A percentile compares a stretch with the other conserved stretches of the same genome.
These are phyloP conservation scores for Penicillium sp. DNA, from an alignment of 2,329 filamentous ascomycete genomes.

Conservation along the genomic window DNA sequence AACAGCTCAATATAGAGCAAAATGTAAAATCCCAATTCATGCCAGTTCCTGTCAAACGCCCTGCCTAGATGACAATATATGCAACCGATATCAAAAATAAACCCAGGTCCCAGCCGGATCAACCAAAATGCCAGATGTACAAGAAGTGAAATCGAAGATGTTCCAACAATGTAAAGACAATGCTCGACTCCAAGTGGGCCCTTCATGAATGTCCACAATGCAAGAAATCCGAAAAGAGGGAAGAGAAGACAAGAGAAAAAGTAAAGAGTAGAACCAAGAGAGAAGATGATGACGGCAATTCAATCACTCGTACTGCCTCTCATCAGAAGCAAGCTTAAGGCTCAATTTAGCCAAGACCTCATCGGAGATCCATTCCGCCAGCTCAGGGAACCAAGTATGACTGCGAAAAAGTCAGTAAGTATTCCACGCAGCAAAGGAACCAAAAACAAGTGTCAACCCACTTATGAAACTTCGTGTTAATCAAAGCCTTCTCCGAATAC, in stretches of 20 bases:
- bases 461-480: slow-evolving; percentile 37
- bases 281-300: not conserved
- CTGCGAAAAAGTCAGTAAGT: slow-evolving; percentile 25
- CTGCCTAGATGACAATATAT: slow-evolving; percentile 10
- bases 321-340: not conserved
- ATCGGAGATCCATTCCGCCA: slow-evolving; percentile 36
- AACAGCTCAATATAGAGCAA: too few relatives aligned
- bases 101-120: not conserved
- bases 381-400: slow-evolving; percentile 37
- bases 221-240: not conserved
- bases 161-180: not conserved
- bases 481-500: slow-evolving; percentile 39
- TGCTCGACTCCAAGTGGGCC: not conserved
- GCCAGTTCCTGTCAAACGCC: not conserved
- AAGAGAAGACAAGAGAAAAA: not conserved
- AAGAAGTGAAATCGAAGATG: not conserved
- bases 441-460: slow-evolving; percentile 24
- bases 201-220: not conserved
- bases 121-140: slow-evolving; percentile 5
- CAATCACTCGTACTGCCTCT: slow-evolving; percentile 16
- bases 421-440: too few relatives aligned
- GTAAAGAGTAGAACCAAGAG: not conserved
- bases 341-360: slow-evolving; percentile 15
- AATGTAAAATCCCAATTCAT: not conserved
- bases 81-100: not conserved